Conservation (phyloP, 192 early-diverging fungal genomes). For the Podila horticola region DNA sequence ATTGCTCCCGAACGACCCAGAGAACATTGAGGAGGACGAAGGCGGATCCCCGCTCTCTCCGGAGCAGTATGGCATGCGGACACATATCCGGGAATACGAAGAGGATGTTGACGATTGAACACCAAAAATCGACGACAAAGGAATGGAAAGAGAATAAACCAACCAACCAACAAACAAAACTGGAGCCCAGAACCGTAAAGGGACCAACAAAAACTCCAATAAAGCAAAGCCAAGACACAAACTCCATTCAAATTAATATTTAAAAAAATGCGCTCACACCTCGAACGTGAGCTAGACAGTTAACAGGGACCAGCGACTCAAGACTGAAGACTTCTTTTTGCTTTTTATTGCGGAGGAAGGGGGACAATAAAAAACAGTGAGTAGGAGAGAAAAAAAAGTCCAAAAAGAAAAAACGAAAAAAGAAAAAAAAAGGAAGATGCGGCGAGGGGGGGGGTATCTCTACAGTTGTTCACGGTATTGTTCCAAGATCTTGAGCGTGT, state of each 20-base stretch:
- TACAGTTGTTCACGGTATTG: background rate
- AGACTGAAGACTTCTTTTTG: background rate
- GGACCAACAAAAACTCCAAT: too few species aligned
- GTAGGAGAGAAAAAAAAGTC: background rate
- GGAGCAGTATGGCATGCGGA: slow-evolving; percentile 15
- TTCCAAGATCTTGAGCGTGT: slow-evolving; percentile 12
- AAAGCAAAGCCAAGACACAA: too few species aligned
- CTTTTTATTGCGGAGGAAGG: background rate
- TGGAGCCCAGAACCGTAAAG: too few species aligned
- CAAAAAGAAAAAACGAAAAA: background rate
- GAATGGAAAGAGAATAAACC: background rate
- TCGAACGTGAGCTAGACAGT: too few species aligned
- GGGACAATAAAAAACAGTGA: too few species aligned
- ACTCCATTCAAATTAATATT: too few species aligned
- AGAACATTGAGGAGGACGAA: slow-evolving; percentile 8
- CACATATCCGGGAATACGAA: slow-evolving; percentile 8
- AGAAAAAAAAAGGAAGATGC: background rate
- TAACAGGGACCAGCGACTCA: too few species aligned
- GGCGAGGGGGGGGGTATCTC: too few species aligned
- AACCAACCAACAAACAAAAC: background rate
- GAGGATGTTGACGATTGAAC: background rate
- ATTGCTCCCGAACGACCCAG: background rate
- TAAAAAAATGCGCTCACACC: too few species aligned
- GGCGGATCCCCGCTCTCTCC: slow-evolving; percentile 6
- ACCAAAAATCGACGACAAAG: background rate